Evolutionary conservation across 306 rosid genomes (phyloP).

Genomic region (Adenanthera pavonina): DNA sequence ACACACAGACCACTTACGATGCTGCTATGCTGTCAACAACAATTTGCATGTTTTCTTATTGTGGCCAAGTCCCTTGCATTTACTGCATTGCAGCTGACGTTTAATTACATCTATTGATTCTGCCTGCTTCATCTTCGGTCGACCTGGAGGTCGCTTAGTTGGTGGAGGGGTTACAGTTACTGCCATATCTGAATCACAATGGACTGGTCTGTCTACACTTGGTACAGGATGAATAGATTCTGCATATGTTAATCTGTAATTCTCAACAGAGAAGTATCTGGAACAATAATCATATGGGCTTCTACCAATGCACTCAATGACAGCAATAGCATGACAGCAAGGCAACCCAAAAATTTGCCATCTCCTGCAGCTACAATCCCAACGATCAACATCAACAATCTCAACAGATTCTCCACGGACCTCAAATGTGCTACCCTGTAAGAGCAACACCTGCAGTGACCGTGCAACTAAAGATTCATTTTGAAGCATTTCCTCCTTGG

Average conservation of each 20-base stretch:
- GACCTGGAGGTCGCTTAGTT: constrained; percentile 92
- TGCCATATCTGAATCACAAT: constrained; percentile 46
- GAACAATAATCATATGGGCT: constrained; percentile 84
- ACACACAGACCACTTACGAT: constrained; percentile 36
- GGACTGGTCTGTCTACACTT: constrained; percentile 67
- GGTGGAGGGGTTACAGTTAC: constrained; percentile 89
- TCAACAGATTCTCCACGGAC: constrained; percentile 87
- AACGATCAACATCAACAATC: constrained; percentile 73
- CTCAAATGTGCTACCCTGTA: constrained; percentile 67
- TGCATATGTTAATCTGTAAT: constrained; percentile 65
- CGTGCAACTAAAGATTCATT: constrained; percentile 62
- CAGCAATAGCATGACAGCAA: constrained; percentile 93
- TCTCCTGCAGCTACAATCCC: constrained; percentile 91
- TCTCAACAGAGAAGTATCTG: constrained; percentile 76
- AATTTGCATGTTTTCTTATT: constrained; percentile 90
- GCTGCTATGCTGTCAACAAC: constrained; percentile 42
- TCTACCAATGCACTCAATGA: constrained; percentile 66
- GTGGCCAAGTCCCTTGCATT: constrained; percentile 98
- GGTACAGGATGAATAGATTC: constrained; percentile 86
- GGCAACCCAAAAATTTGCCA: constrained; percentile 94
- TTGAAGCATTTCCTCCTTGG: constrained; percentile 74
- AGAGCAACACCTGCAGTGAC: constrained; percentile 69
- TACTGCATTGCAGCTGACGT: constrained; percentile 95
- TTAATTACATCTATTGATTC: constrained; percentile 77
- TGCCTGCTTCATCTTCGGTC: constrained; percentile 78